A percentile compares a stretch with the other conserved stretches of the same genome.
Conservation (phyloP, 1,284 basidiomycete species). For the Microbotryum violaceum region DNA sequence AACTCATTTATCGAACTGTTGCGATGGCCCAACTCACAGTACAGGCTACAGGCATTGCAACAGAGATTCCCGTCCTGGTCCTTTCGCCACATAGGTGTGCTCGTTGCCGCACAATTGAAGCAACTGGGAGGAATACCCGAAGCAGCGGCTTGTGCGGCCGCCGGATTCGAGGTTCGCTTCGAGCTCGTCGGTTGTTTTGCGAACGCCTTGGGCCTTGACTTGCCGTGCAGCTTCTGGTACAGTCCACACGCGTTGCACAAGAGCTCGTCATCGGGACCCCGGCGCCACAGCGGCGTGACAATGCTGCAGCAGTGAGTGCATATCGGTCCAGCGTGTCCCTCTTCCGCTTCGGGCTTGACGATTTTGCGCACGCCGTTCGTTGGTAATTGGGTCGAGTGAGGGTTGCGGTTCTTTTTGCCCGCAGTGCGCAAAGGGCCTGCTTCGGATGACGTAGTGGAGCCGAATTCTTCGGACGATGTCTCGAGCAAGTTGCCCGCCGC, state of each 20-base stretch:
- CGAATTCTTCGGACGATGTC: too few species aligned
- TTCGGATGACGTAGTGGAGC: too few species aligned
- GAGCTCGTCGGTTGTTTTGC: constrained; percentile 17
- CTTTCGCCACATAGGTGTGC: constrained; percentile 33
- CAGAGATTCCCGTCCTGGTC: constrained; percentile 22
- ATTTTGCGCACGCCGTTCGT: constrained; percentile 10
- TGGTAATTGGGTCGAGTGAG: constrained; percentile 29
- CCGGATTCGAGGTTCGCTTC: constrained; percentile 17
- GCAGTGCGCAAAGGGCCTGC: too few species aligned
- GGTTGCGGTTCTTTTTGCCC: constrained; percentile 31
- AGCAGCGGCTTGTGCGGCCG: constrained; percentile 28
- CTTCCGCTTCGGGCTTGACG: constrained; percentile 17
- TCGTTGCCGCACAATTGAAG: constrained; percentile 30
- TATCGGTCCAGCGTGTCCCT: constrained; percentile 22
- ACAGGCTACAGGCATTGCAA: constrained; percentile 32
- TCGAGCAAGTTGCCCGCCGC: too few species aligned
- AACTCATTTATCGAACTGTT: not conserved
- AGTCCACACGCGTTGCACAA: constrained; percentile 34
- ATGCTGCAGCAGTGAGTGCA: constrained; percentile 29
- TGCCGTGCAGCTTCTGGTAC: constrained; percentile 31
- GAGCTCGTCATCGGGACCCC: constrained; percentile 31
- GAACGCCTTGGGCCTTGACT: constrained; percentile 28
- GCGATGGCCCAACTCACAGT: constrained; percentile 15
- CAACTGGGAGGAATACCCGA: constrained; percentile 23
- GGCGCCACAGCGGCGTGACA: constrained; percentile 31